These are phyloP conservation scores for Arthrinium puccinioides DNA, from an alignment of 2,329 filamentous ascomycete genomes.

Conservation along the genomic window DNA sequence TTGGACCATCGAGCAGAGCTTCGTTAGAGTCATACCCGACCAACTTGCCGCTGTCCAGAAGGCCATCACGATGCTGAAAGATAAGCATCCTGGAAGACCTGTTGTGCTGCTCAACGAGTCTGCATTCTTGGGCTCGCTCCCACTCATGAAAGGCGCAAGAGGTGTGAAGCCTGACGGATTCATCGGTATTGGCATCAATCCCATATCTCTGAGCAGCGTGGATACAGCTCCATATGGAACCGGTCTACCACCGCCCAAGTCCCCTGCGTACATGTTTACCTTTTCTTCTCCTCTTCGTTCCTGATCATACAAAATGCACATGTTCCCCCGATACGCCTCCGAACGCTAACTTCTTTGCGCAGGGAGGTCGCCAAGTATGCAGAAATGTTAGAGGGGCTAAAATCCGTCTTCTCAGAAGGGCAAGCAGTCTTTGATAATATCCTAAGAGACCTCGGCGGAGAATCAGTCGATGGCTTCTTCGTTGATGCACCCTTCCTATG, in stretches of 20 bases:
- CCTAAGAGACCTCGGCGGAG: not conserved
- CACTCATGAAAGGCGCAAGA: conserved; percentile 3
- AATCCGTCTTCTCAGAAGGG: not conserved
- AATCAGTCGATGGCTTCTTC: not conserved
- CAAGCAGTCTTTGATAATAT: not conserved
- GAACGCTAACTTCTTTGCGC: not conserved
- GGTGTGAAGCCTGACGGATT: conserved; percentile 2
- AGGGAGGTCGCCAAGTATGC: conserved; percentile 4
- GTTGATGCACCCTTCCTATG: not conserved
- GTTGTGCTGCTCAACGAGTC: conserved; percentile 5
- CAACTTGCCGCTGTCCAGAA: conserved; percentile 4
- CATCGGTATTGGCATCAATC: conserved; percentile 1
- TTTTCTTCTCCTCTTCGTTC: too few relatives aligned
- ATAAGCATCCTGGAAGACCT: conserved; percentile 1
- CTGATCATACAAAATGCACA: too few relatives aligned
- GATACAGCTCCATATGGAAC: conserved; percentile 3
- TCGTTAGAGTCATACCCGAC: conserved; percentile 3
- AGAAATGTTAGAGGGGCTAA: conserved; percentile 1
- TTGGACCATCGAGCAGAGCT: conserved; percentile 5
- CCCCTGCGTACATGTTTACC: not conserved
- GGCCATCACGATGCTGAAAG: conserved; percentile 1
- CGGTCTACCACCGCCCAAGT: conserved; percentile 2
- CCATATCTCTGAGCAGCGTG: conserved; percentile 2
- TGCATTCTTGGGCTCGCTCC: conserved; percentile 1
- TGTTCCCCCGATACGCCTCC: not conserved